Conservation (phyloP, 495 filamentous ascomycete species). For the Trichoderma erinaceum region DNA sequence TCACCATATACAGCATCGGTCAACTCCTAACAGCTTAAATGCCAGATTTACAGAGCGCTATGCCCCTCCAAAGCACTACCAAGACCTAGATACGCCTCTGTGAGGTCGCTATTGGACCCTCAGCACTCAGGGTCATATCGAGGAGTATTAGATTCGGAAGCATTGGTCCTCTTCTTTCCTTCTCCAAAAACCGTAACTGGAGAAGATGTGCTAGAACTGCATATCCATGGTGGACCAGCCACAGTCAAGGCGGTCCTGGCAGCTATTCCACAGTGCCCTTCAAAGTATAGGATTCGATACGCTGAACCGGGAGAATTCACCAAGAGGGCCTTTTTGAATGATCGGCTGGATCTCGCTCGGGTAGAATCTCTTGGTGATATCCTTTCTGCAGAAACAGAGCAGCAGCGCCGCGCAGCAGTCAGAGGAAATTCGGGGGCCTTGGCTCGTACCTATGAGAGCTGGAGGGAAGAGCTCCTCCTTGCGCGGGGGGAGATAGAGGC, state of each 20-base stretch:
- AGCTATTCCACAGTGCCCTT: constrained; percentile 54
- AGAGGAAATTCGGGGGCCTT: constrained; percentile 65
- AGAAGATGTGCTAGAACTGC: constrained; percentile 86
- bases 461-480: constrained; percentile 70
- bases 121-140: constrained; percentile 14
- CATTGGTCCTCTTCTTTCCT: constrained; percentile 85
- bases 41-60: constrained; percentile 66
- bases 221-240: constrained; percentile 88
- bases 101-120: constrained; percentile 66
- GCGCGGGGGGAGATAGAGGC: constrained; percentile 91
- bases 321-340: constrained; percentile 82
- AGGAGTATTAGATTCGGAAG: constrained; percentile 68
- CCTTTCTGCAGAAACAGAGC: constrained; percentile 83
- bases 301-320: constrained; percentile 97
- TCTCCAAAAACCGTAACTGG: constrained; percentile 80
- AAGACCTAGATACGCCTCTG: constrained; percentile 65
- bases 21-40: constrained; percentile 17
- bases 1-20: neutral
- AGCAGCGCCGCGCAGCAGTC: constrained; percentile 81
- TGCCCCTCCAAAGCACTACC: constrained; percentile 61
- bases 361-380: constrained; percentile 86
- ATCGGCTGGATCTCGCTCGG: constrained; percentile 81
- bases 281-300: constrained; percentile 57
- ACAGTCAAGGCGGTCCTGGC: constrained; percentile 77
- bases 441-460: constrained; percentile 74